Evolutionary conservation across 495 filamentous ascomycete species (phyloP).

Genomic region (Penicillium atrosanguineum): DNA sequence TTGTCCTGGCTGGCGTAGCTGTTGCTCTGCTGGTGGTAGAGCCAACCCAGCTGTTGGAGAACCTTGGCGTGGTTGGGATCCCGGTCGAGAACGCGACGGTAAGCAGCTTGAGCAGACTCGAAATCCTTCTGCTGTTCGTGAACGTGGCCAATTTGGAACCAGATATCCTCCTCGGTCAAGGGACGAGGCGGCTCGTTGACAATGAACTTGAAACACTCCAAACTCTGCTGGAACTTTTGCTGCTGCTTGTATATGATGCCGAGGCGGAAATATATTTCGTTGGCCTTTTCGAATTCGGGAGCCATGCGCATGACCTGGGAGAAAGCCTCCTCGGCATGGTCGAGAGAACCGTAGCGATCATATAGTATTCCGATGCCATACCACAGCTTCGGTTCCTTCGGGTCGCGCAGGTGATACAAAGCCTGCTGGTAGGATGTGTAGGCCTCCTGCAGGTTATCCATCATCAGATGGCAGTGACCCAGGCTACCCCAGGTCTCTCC

Average conservation of each 20-base stretch:
- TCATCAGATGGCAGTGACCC: constrained; percentile 97
- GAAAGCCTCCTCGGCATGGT: constrained; percentile 98
- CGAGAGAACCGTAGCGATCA: constrained; percentile 92
- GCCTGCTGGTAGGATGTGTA: constrained; percentile 98
- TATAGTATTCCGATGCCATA: constrained; percentile 99
- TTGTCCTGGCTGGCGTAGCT: constrained; percentile 88
- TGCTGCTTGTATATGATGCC: constrained; percentile 99
- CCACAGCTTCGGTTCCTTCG: constrained; percentile 98
- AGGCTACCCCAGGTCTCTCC: constrained; percentile 97
- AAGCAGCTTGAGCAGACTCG: constrained; percentile 86
- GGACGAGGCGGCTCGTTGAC: constrained; percentile 89
- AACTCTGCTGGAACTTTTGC: constrained; percentile 85
- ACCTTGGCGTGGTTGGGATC: constrained; percentile 98
- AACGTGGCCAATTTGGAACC: constrained; percentile 99
- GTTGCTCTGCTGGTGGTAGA: constrained; percentile 92
- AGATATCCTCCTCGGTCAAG: constrained; percentile 96
- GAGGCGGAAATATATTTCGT: constrained; percentile 97
- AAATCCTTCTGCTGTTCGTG: constrained; percentile 99
- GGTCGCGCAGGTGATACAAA: constrained; percentile 87
- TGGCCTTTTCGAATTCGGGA: constrained; percentile 96
- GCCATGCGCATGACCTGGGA: constrained; percentile 99
- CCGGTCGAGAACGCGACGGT: constrained; percentile 87
- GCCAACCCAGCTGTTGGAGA: constrained; percentile 95
- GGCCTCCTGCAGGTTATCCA: constrained; percentile 96
- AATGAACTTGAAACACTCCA: constrained; percentile 99